Evolutionary conservation across 176 grass and related monocot species (phyloP), one percentile per base, ranked within the genome.

Genomic region (Saccharum officinarum): DNA sequence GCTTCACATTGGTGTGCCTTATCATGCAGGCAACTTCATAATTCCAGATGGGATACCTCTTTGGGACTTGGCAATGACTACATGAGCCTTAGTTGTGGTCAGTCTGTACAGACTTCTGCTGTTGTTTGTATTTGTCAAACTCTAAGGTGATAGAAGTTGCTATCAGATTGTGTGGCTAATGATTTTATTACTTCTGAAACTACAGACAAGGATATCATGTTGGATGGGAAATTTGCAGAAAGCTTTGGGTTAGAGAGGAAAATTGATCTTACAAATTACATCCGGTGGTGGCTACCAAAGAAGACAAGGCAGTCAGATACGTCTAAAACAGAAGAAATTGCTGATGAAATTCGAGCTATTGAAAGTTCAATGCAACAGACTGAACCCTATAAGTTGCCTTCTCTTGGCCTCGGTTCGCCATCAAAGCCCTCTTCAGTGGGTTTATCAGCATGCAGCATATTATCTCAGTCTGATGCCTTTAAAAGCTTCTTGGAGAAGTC

Each of bases 201-300:
- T 91, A 88, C 90, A 88, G 94, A 89, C 22, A 99, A 95, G 79
- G 90, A 96, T 76, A 85, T 83, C 26, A 76, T 69, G 15, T 72
- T 89, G 13, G 97, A 94, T 86, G 85, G 90, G 70, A 95, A 92
- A 75, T 94, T 89, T 83, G 70, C 78, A 3, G 91, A 87, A 73
- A 86, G 84, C 86, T 89, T 88, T 28, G 89, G 85, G 8, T 79
- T 92, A 83, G 92, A 98, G 69, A 92, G 89, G 85, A 99, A 96
- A 96, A 86, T 91, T 89, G 94, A 99, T 92, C 86, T 99, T 55
- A 96, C 97, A 86, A 96, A 89, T 84, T 99, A 96, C 85, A 99
- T 99, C 79, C 91, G 89, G 71, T 99, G 97, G 97, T 99, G 97
- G 97, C 50, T 89, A 44, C 94, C 92, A 18, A 99, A 96, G 86